phyloP scores from a whole-genome alignment of 1,139 yeast species.

The Yamadazyma dendronema region DNA sequence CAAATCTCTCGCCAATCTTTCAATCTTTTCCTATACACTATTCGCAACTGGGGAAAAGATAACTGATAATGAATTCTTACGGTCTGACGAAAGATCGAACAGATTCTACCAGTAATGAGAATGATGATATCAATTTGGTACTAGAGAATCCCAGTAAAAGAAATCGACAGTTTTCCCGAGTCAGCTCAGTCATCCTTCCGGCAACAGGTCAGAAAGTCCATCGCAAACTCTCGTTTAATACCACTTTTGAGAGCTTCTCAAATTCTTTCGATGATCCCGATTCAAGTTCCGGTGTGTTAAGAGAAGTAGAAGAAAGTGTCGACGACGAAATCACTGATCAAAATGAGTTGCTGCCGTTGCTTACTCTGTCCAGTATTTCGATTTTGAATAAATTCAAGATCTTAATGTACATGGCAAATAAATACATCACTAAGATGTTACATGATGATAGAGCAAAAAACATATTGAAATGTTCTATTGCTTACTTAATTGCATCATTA shows the following conservation, averaged over 20 bases:
- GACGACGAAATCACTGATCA: slow-evolving; percentile 16
- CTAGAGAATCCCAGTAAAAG: slow-evolving; percentile 13
- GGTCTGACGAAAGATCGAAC: slow-evolving; percentile 2
- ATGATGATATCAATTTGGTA: slow-evolving; percentile 12
- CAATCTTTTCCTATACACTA: background rate
- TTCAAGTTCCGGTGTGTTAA: background rate
- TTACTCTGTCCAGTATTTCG: slow-evolving; percentile 4
- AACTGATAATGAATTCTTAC: slow-evolving; percentile 2
- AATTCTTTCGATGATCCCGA: slow-evolving; percentile 3
- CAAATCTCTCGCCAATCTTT: background rate
- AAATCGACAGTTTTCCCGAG: slow-evolving; percentile 18
- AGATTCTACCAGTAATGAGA: slow-evolving; percentile 2
- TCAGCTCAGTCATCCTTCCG: slow-evolving; percentile 41
- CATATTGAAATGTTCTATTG: slow-evolving; percentile 65
- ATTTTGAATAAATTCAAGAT: slow-evolving; percentile 10
- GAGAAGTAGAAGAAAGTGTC: slow-evolving; percentile 8
- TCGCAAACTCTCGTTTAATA: slow-evolving; percentile 26
- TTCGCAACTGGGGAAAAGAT: background rate
- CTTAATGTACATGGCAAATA: slow-evolving; percentile 3
- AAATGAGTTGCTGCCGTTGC: slow-evolving; percentile 2
- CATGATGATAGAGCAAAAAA: slow-evolving; percentile 21
- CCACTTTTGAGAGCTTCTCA: slow-evolving; percentile 9
- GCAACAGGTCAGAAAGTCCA: slow-evolving; percentile 41
- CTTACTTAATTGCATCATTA: slow-evolving; percentile 70
- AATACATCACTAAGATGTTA: slow-evolving; percentile 9